These are phyloP conservation scores for Hypoxylon fuscum DNA, from an alignment of 495 filamentous ascomycete genomes.

Conservation along the genomic window DNA sequence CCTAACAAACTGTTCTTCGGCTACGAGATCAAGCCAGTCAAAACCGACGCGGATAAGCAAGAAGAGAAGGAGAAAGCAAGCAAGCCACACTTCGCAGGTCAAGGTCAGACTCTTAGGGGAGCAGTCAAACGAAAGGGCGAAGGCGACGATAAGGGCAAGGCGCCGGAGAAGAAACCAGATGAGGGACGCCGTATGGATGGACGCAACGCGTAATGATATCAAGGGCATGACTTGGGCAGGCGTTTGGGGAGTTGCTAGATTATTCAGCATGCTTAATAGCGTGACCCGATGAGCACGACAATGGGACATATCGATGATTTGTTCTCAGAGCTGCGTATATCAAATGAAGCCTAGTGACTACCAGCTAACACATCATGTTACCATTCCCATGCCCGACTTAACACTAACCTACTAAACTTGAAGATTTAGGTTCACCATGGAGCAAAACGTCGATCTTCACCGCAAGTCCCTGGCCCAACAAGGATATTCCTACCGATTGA, in stretches of 20 bases:
- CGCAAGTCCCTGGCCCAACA: too few species aligned
- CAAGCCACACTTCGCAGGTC: slow-evolving; percentile 83
- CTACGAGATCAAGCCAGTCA: slow-evolving; percentile 87
- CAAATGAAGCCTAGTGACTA: neutral
- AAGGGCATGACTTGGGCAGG: slow-evolving; percentile 1
- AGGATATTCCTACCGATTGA: too few species aligned
- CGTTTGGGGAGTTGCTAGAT: slow-evolving; percentile 28
- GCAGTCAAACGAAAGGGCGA: slow-evolving; percentile 65
- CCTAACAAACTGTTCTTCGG: slow-evolving; percentile 95
- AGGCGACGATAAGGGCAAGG: slow-evolving; percentile 49
- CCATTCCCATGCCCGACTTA: too few species aligned
- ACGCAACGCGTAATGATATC: slow-evolving; percentile 34
- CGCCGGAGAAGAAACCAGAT: slow-evolving; percentile 45
- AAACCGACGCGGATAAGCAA: slow-evolving; percentile 78
- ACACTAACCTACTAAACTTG: too few species aligned
- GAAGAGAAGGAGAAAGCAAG: slow-evolving; percentile 67
- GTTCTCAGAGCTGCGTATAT: neutral
- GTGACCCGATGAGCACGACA: slow-evolving; percentile 18
- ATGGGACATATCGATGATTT: neutral
- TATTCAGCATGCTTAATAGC: slow-evolving; percentile 2
- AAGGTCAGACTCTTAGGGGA: slow-evolving; percentile 84
- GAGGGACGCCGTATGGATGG: slow-evolving; percentile 53
- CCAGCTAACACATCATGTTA: too few species aligned
- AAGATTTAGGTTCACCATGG: too few species aligned
- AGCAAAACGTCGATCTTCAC: too few species aligned